Evolutionary conservation across 2,329 filamentous ascomycete genomes (phyloP), one percentile per base, ranked within the genome.

Genomic region (Leptographium procerum): DNA sequence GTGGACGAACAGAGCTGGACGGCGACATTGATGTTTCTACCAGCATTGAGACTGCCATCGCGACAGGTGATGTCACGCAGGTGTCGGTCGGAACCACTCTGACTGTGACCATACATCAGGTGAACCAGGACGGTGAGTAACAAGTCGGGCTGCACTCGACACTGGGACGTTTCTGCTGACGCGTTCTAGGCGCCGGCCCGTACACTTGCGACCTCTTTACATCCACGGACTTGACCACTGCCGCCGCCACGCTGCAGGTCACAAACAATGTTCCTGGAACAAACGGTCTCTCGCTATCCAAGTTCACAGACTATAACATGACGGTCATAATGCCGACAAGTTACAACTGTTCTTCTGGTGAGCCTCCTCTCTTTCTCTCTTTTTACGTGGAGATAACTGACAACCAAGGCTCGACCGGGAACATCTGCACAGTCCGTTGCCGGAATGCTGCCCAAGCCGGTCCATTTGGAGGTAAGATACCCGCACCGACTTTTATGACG

Each of bases 281-380:
- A n/a, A 58, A 58, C 34, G 56, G 56, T 1, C 36, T 58, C 6
- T 58, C 56, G 7, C 56, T 47, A n/a, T n/a, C 56, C 26, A 58
- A 58, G 43, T 58, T 58, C 24, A 54, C 50, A n/a, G 56, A 58
- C 51, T 58, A 33, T 29, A 58, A 58, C 56, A 58, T 58, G 56
- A 58, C 56, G 4, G 56, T 58, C 11, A 26, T 33, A 13, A 58
- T 58, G 56, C 56, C 56, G 13, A 54, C 40, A 14, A 31, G 13
- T 31, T 58, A 52, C 28, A 58, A 11, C 22, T 58, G 56, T 26
- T 45, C 55, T 45, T 36, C 36, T 40, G 52, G 52, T 54, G 4
- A 1, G n/a, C 22, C 14, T 36, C 24, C 22, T 31, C 8, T 29
- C 33, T 52, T 31, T 31, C n/a, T 52, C 29, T 31, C 28, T 52